Evolutionary conservation across 2,329 filamentous ascomycete species (phyloP).

Genomic region (Colletotrichum orchidophilum): DNA sequence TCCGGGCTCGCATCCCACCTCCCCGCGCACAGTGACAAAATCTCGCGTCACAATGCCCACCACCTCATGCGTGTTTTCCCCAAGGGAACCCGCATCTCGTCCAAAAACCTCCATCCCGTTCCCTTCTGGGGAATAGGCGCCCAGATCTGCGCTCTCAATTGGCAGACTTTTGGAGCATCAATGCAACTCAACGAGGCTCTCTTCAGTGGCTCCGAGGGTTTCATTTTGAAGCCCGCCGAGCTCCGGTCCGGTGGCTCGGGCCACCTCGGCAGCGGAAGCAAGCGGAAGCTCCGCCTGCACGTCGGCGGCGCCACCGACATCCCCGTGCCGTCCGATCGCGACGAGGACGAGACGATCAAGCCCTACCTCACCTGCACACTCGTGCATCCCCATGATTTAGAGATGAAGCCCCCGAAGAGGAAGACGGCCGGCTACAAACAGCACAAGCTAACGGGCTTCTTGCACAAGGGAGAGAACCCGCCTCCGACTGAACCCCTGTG

Average conservation of each 20-base stretch:
- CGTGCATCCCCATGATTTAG: slow-evolving; percentile 63
- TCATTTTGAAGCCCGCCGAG: slow-evolving; percentile 70
- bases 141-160: slow-evolving; percentile 76
- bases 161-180: slow-evolving; percentile 72
- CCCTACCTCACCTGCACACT: slow-evolving; percentile 74
- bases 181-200: slow-evolving; percentile 76
- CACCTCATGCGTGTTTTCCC: slow-evolving; percentile 78
- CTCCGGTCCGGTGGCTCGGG: slow-evolving; percentile 66
- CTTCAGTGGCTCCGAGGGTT: slow-evolving; percentile 72
- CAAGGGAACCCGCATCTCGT: slow-evolving; percentile 75
- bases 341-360: slow-evolving; percentile 60
- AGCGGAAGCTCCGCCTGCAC: slow-evolving; percentile 63
- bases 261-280: slow-evolving; percentile 50
- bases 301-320: slow-evolving; percentile 71
- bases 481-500: slow-evolving; percentile 69
- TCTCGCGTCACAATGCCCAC: slow-evolving; percentile 68
- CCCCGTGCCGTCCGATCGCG: slow-evolving; percentile 60
- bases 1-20: slow-evolving; percentile 64
- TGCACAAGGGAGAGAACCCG: slow-evolving; percentile 68
- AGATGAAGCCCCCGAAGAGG: slow-evolving; percentile 62
- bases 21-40: slow-evolving; percentile 54
- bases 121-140: slow-evolving; percentile 74
- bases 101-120: slow-evolving; percentile 69
- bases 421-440: slow-evolving; percentile 71
- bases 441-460: slow-evolving; percentile 62